Evolutionary conservation across 2,329 filamentous ascomycete genomes (phyloP), one percentile per base, ranked within the genome.

Genomic region (Colletotrichum noveboracense): DNA sequence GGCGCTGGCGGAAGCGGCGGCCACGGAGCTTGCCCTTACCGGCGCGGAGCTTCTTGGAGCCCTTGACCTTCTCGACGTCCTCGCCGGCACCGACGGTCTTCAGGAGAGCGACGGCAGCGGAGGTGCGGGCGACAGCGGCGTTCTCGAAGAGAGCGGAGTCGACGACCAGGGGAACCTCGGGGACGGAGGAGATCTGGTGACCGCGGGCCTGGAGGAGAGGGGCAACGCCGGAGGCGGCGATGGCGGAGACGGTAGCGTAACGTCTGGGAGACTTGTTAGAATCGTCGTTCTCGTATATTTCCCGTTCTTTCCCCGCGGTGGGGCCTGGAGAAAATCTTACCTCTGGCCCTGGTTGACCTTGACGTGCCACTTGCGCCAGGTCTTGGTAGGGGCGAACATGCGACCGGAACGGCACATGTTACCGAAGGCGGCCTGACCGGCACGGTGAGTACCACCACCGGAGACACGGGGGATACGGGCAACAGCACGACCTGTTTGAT

Each of bases 381-480:
- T 94, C 94, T 99, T 99, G 90, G 97, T 99, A 82, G 97, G 97
- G 83, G 97, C 97, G 91, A 99, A 99, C 97, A 99, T 99, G 91
- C 97, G 97, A 92, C 97, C 97, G 87, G 96, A 98, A 88, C 97
- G 96, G 92, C 97, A 99, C 96, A 96, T 96, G 95, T 99, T 99
- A 95, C 97, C 97, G 89, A 98, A 99, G 83, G 97, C 97, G 89
- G 97, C 97, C 92, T 99, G 97, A 92, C 97, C 97, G 86, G 97
- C 97, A 93, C 97, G 96, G 94, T 99, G 97, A 88, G 97, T 99
- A 95, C 97, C 97, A 91, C 97, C 96, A 93, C 97, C 97, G 87
- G 97, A 98, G 88, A 99, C 97, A 98, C 97, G 97, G 86, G 97
- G 97, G 85, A 99, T 99, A 98, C 97, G 97, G 88, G 97, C 97